These are phyloP conservation scores for Aureobasidium sp. DNA, from an alignment of 2,329 filamentous ascomycete species.

Conservation along the genomic window DNA sequence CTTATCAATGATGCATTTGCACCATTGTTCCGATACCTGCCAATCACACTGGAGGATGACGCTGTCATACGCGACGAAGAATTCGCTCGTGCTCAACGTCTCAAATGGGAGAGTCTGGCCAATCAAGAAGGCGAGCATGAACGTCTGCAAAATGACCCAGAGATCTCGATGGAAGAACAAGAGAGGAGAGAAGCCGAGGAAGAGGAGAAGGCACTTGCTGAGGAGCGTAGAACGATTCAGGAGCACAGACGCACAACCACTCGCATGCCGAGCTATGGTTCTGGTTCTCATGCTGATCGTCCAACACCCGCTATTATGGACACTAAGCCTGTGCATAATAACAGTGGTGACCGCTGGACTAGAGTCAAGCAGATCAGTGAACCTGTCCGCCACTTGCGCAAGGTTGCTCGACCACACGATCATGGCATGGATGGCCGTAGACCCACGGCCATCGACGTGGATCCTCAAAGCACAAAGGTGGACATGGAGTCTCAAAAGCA, in stretches of 20 bases:
- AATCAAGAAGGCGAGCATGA: slow-evolving; percentile 32
- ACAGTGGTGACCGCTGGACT: slow-evolving; percentile 8
- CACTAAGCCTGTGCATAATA: slow-evolving; percentile 9
- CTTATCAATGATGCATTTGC: slow-evolving; percentile 75
- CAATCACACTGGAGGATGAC: slow-evolving; percentile 92
- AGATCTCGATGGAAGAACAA: slow-evolving; percentile 29
- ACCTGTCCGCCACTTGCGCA: slow-evolving; percentile 4
- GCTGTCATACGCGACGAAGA: slow-evolving; percentile 84
- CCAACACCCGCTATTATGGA: slow-evolving; percentile 8
- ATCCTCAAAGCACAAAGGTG: slow-evolving; percentile 30
- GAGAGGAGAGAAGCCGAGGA: slow-evolving; percentile 30
- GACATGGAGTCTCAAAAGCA: slow-evolving; percentile 63
- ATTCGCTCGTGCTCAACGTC: slow-evolving; percentile 61
- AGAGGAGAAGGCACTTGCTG: slow-evolving; percentile 30
- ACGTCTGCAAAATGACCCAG: slow-evolving; percentile 8
- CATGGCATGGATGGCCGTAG: background rate
- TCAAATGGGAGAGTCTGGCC: slow-evolving; percentile 24
- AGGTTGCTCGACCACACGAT: background rate
- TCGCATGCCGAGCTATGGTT: slow-evolving; percentile 10
- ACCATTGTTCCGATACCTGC: slow-evolving; percentile 79
- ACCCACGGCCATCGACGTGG: background rate
- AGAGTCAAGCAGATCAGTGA: slow-evolving; percentile 7
- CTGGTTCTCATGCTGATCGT: background rate
- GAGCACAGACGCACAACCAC: slow-evolving; percentile 12
- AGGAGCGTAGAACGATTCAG: slow-evolving; percentile 25